Evolutionary conservation across 2,329 filamentous ascomycete genomes (phyloP).

Genomic region (Exutisphaerella laricina): DNA sequence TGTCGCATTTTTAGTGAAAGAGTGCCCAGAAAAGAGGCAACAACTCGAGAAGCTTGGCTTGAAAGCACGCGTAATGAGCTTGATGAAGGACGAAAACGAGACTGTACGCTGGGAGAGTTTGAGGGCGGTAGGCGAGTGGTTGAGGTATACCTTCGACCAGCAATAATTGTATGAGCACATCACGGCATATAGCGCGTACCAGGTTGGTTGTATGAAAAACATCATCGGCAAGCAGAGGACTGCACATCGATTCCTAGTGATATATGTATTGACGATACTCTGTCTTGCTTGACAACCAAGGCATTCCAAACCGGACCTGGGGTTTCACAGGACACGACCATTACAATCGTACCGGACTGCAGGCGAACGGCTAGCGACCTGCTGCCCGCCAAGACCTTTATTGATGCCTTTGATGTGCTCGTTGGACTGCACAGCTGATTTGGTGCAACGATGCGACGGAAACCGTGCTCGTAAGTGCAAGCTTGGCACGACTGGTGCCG

Average conservation of each 20-base stretch:
- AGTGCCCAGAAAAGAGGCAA: slow-evolving; percentile 76
- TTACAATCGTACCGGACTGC: no score
- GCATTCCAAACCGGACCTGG: neutral
- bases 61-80: slow-evolving; percentile 83
- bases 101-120: slow-evolving; percentile 89
- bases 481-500: no score
- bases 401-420: no score
- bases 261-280: no score
- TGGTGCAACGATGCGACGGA: no score
- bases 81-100: slow-evolving; percentile 87
- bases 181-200: neutral
- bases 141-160: slow-evolving; percentile 62
- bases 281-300: no score
- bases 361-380: no score
- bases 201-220: neutral
- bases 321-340: neutral
- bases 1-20: slow-evolving; percentile 79
- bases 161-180: slow-evolving; percentile 6
- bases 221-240: neutral
- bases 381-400: no score
- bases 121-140: slow-evolving; percentile 73
- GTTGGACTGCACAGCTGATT: no score
- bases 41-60: slow-evolving; percentile 77
- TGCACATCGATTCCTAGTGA: neutral
- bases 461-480: no score